Conservation (phyloP, 805 yeast genomes). For the Lachancea kluyveri region DNA sequence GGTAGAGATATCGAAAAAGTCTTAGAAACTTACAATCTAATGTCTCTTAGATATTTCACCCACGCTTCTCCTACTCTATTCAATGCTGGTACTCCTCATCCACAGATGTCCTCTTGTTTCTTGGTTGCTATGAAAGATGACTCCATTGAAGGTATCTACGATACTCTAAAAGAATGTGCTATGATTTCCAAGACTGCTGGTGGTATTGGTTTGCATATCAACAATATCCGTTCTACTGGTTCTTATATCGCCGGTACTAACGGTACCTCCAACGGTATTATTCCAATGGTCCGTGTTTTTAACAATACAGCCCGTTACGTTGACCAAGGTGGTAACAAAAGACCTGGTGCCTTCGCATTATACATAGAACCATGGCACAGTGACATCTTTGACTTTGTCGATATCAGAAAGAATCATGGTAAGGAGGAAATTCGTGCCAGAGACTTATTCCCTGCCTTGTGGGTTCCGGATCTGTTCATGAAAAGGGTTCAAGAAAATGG, state of each 20-base stretch:
- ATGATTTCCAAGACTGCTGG: slow-evolving; percentile 90
- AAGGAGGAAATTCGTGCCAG: slow-evolving; percentile 90
- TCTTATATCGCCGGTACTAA: slow-evolving; percentile 84
- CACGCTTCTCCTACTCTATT: slow-evolving; percentile 94
- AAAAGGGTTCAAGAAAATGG: slow-evolving; percentile 71
- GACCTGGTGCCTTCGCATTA: slow-evolving; percentile 94
- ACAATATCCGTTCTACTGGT: slow-evolving; percentile 78
- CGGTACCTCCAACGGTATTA: slow-evolving; percentile 84
- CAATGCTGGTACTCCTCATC: slow-evolving; percentile 82
- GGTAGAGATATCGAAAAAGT: slow-evolving; percentile 58
- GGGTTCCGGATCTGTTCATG: slow-evolving; percentile 96
- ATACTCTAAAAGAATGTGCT: slow-evolving; percentile 80
- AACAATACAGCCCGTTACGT: slow-evolving; percentile 94
- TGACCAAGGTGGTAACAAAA: slow-evolving; percentile 94
- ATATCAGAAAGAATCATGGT: slow-evolving; percentile 87
- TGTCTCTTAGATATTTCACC: slow-evolving; percentile 73
- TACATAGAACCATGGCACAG: slow-evolving; percentile 96
- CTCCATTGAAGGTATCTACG: slow-evolving; percentile 89
- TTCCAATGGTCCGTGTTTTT: slow-evolving; percentile 90
- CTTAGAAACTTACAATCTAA: slow-evolving; percentile 73
- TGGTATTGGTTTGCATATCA: slow-evolving; percentile 85
- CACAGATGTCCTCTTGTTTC: slow-evolving; percentile 89
- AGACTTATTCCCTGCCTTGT: slow-evolving; percentile 82
- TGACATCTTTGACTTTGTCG: slow-evolving; percentile 78
- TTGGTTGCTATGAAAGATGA: slow-evolving; percentile 85